Conservation (phyloP, 805 yeast species). For the Cyberlindnera lachancei region DNA sequence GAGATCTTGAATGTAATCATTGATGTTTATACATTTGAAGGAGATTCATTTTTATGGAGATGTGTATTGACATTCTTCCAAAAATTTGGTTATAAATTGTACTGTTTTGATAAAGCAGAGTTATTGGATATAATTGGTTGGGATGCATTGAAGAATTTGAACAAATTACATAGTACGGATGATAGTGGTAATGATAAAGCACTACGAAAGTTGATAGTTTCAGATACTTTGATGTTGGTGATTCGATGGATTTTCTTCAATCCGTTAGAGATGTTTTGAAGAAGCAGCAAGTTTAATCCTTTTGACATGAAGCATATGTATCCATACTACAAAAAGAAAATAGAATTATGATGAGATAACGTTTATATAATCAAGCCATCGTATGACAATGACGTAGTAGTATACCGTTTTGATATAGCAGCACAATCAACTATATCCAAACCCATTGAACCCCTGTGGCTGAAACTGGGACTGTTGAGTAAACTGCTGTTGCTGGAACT, state of each 20-base stretch:
- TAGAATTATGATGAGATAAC: background rate
- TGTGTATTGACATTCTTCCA: conserved; percentile 45
- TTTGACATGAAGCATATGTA: too few species aligned
- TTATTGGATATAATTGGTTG: conserved; percentile 34
- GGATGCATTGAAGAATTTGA: conserved; percentile 23
- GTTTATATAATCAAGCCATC: background rate
- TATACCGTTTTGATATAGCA: too few species aligned
- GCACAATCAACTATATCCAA: too few species aligned
- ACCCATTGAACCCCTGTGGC: conserved; percentile 1
- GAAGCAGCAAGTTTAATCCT: conserved; percentile 12
- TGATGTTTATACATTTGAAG: conserved; percentile 57
- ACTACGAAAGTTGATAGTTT: too few species aligned
- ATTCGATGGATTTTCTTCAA: conserved; percentile 40
- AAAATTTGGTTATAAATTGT: conserved; percentile 41
- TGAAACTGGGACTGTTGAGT: conserved; percentile 4
- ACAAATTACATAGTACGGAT: too few species aligned
- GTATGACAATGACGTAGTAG: too few species aligned
- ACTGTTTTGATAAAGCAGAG: conserved; percentile 42
- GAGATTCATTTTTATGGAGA: conserved; percentile 47
- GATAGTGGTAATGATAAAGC: conserved; percentile 3
- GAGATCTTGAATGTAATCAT: conserved; percentile 43
- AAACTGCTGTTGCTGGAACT: conserved; percentile 4
- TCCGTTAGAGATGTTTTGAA: conserved; percentile 33
- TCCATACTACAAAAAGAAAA: too few species aligned
- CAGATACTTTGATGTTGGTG: conserved; percentile 41